Percentiles rank a stretch among this genome's conserved stretches.
phyloP scores from a whole-genome alignment of 805 yeast species.

The Candida odintsovae region DNA sequence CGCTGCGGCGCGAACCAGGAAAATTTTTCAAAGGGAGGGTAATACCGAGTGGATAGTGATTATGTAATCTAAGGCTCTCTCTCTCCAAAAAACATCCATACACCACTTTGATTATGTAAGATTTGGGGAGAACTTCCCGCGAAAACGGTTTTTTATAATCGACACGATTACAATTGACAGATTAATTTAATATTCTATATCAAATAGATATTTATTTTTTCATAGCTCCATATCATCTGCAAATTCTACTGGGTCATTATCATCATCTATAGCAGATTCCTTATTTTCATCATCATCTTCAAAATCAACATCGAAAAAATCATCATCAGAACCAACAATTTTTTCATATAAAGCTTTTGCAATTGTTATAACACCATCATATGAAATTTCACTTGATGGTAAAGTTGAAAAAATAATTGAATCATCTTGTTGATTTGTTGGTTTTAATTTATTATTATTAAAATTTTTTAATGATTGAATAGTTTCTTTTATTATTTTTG shows the following conservation, averaged over 20 bases:
- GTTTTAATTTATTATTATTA: neutral
- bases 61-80: neutral
- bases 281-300: slow-evolving; percentile 70
- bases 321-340: slow-evolving; percentile 91
- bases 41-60: no score
- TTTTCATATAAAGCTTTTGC: slow-evolving; percentile 67
- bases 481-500: slow-evolving; percentile 32
- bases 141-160: no score
- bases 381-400: slow-evolving; percentile 83
- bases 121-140: no score
- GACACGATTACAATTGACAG: neutral
- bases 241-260: slow-evolving; percentile 31
- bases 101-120: neutral
- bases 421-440: neutral
- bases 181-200: neutral
- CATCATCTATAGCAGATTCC: slow-evolving; percentile 16
- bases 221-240: slow-evolving; percentile 31
- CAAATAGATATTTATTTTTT: neutral
- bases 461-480: slow-evolving; percentile 9
- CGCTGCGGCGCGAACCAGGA: neutral
- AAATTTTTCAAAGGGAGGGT: no score
- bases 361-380: slow-evolving; percentile 85
- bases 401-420: slow-evolving; percentile 44
- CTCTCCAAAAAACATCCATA: slow-evolving; percentile 1
- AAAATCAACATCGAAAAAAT: slow-evolving; percentile 92